Evolutionary conservation across 495 filamentous ascomycete species (phyloP).

Genomic region (Viridothelium virens): DNA sequence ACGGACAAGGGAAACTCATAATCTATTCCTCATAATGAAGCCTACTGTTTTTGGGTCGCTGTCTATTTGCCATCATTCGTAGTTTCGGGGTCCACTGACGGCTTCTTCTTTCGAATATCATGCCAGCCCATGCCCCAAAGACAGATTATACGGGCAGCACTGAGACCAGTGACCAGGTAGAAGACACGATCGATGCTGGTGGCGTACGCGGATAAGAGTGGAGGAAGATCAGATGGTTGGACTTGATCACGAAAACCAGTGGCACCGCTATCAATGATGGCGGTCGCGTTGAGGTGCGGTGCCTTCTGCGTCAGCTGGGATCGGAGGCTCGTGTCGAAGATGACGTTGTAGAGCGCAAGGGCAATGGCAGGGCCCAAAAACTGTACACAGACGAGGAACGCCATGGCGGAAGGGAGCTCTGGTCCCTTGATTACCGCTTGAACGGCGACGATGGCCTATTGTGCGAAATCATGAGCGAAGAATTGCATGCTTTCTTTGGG

Average conservation of each 20-base stretch:
- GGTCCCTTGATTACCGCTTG: constrained; percentile 27
- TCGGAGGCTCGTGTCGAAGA: constrained; percentile 32
- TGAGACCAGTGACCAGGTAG: constrained; percentile 17
- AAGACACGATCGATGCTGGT: constrained; percentile 33
- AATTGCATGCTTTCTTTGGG: not conserved
- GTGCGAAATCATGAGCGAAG: constrained; percentile 23
- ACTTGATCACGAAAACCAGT: constrained; percentile 37
- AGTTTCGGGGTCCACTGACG: too few relatives aligned
- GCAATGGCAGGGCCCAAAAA: constrained; percentile 30
- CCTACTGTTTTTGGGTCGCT: too few relatives aligned
- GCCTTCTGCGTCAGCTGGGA: constrained; percentile 23
- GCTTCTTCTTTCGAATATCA: constrained; percentile 16
- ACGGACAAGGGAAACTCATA: too few relatives aligned
- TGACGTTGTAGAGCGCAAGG: constrained; percentile 28
- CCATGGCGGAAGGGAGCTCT: constrained; percentile 29
- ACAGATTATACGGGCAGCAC: constrained; percentile 10
- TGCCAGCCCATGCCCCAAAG: constrained; percentile 16
- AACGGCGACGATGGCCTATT: constrained; percentile 40
- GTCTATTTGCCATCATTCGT: too few relatives aligned
- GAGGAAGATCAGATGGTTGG: constrained; percentile 23
- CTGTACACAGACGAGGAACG: constrained; percentile 34
- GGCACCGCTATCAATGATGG: constrained; percentile 33
- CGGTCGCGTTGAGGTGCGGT: constrained; percentile 27
- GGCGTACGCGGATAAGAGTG: constrained; percentile 39
- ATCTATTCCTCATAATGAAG: too few relatives aligned